Evolutionary conservation across 768 basidiomycete genomes (phyloP), one percentile per base, ranked within the genome.

Genomic region (Russula olivacea): DNA sequence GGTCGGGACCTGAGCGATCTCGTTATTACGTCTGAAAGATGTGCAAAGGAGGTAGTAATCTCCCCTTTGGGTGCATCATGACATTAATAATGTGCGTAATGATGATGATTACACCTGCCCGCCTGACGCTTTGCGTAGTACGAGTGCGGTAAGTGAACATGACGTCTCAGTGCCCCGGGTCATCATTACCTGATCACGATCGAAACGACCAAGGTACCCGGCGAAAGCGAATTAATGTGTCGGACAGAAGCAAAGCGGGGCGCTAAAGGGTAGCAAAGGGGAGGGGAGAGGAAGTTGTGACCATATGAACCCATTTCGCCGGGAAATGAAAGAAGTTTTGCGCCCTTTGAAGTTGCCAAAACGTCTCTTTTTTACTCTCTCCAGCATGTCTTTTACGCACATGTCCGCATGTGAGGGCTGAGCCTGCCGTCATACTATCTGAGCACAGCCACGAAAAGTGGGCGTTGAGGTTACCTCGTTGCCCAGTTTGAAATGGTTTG

Each of bases 321-420:
- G 25, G 56, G 61, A 58, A 53, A 63, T 63, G 61, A 62, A 38
- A 52, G 21, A 7, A 34, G 43, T 21, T 23, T 11, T 52, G 45
- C 55, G 55, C 48, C 48, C n/a, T 21, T 25, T 30, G 4, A 15
- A 38, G 7, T 10, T 49, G 34, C 28, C 25, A 15, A 55, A 40
- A 40, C 23, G 38, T 55, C 32, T 52, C 34, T 45, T 36, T 41
- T 23, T 49, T 40, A 40, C 41, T 32, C 30, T 51, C 48, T 21
- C 19, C 8, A 32, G 30, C 15, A 25, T 41, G 17, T 40, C 23
- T 49, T 40, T 50, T 34, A 43, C 32, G 19, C 25, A 5, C 40
- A 43, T 28, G 48, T 36, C 34, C 43, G 21, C 15, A 11, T 36
- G 17, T 17, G 38, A 36, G 25, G 23, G 40, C 21, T 1, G 5